A percentile compares a stretch with the other conserved stretches of the same genome.
phyloP scores from a whole-genome alignment of 768 basidiomycete genomes.

The Inosperma sp. region DNA sequence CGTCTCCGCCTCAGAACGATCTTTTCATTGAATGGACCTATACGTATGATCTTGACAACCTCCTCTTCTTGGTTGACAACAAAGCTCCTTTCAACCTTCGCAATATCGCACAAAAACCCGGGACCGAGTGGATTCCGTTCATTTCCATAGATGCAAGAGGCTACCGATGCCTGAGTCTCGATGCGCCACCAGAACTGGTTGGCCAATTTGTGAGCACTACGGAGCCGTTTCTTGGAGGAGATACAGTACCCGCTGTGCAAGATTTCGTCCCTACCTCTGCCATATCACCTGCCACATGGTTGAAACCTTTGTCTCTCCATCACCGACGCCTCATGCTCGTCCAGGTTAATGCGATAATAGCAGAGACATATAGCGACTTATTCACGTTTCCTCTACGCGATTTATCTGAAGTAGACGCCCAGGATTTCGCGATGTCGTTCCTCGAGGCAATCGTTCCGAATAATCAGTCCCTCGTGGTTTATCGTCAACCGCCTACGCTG shows the following conservation, averaged over 20 bases:
- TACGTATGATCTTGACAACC: not conserved
- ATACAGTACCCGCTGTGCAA: not conserved
- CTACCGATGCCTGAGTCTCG: not conserved
- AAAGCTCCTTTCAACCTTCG: not conserved
- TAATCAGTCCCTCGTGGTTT: not conserved
- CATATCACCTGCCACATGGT: not conserved
- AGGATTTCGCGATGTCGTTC: not conserved
- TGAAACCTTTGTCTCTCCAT: not conserved
- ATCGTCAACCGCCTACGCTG: not conserved
- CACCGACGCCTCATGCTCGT: not conserved
- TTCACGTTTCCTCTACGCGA: no score
- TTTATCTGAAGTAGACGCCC: not conserved
- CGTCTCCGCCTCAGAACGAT: not conserved
- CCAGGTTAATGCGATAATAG: not conserved
- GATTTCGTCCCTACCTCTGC: not conserved
- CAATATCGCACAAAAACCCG: not conserved
- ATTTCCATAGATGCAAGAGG: not conserved
- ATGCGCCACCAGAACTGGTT: not conserved
- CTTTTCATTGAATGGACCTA: not conserved
- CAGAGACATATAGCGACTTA: not conserved
- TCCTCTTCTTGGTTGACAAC: not conserved
- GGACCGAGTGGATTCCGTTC: not conserved
- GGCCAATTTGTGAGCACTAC: not conserved
- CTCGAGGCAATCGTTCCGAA: slow-evolving; percentile 1
- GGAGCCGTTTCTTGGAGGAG: not conserved